Conservation (phyloP, 1,139 yeast genomes). For the Saccharomyces hybrid region DNA sequence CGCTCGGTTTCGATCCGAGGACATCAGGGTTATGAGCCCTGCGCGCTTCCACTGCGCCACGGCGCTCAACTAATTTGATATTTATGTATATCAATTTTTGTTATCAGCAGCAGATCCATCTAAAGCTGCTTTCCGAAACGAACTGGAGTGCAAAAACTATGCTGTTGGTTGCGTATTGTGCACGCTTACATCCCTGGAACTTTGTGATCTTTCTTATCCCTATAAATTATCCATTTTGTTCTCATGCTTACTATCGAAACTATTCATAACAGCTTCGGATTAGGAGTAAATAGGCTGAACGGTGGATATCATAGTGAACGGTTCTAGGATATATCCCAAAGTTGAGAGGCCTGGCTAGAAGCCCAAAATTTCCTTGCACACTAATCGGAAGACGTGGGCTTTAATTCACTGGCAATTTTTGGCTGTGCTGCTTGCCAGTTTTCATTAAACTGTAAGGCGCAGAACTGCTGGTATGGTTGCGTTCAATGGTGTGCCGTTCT, state of each 20-base stretch:
- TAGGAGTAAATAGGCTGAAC: not conserved
- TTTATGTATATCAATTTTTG: not conserved
- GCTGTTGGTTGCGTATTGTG: not conserved
- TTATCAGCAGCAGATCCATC: not conserved
- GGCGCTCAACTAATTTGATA: conserved; percentile 40
- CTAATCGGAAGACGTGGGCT: not conserved
- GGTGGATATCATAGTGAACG: not conserved
- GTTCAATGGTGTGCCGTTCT: not conserved
- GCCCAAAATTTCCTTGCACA: not conserved
- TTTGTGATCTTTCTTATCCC: not conserved
- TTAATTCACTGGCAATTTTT: not conserved
- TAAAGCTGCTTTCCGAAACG: not conserved
- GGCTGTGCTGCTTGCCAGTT: not conserved
- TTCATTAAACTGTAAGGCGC: not conserved
- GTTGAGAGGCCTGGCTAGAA: not conserved
- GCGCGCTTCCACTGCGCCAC: conserved; percentile 99
- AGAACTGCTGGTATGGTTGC: not conserved
- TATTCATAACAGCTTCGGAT: not conserved
- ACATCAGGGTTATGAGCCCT: conserved; percentile 99
- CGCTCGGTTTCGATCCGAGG: conserved; percentile 99
- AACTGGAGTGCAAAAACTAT: not conserved
- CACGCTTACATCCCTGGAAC: not conserved
- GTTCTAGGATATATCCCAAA: not conserved
- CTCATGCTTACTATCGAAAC: not conserved
- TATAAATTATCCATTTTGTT: not conserved